Evolutionary conservation across 1,284 basidiomycete genomes (phyloP).

Genomic region (Cryptococcus neoformans): DNA sequence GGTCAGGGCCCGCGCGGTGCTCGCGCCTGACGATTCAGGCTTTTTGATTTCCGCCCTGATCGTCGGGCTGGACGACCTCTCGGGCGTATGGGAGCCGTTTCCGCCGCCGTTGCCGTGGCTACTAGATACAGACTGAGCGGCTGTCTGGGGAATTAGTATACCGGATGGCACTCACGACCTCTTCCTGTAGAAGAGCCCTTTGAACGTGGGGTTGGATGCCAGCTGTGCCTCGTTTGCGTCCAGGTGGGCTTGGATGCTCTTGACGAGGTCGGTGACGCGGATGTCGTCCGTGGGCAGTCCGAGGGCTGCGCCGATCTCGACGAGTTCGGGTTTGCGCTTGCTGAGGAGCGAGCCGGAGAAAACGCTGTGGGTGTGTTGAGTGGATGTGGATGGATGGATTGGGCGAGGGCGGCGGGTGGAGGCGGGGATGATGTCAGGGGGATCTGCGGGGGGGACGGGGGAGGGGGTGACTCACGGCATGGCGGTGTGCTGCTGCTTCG

Average conservation of each 20-base stretch:
- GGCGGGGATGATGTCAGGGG: not conserved
- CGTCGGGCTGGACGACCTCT: slow-evolving; percentile 21
- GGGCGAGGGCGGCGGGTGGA: not conserved
- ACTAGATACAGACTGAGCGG: not conserved
- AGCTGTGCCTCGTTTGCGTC: slow-evolving; percentile 28
- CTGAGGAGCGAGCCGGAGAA: slow-evolving; percentile 34
- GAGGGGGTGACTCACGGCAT: slow-evolving; percentile 1
- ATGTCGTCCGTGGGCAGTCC: slow-evolving; percentile 23
- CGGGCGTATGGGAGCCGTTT: slow-evolving; percentile 11
- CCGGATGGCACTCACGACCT: slow-evolving; percentile 7
- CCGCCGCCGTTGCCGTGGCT: not conserved
- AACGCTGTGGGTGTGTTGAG: slow-evolving; percentile 1
- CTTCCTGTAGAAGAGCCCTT: slow-evolving; percentile 38
- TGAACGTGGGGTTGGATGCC: slow-evolving; percentile 27
- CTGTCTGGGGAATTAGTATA: not conserved
- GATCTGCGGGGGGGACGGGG: not conserved
- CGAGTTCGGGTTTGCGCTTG: slow-evolving; percentile 42
- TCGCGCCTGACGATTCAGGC: not conserved
- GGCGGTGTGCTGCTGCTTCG: not conserved
- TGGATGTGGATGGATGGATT: not conserved
- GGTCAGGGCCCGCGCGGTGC: slow-evolving; percentile 27
- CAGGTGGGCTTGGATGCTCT: slow-evolving; percentile 36
- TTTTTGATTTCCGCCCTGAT: too few species aligned
- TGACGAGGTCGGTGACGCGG: slow-evolving; percentile 25
- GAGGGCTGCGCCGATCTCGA: slow-evolving; percentile 41